Evolutionary conservation across 495 filamentous ascomycete genomes (phyloP).

Genomic region (Penicillium manginii): DNA sequence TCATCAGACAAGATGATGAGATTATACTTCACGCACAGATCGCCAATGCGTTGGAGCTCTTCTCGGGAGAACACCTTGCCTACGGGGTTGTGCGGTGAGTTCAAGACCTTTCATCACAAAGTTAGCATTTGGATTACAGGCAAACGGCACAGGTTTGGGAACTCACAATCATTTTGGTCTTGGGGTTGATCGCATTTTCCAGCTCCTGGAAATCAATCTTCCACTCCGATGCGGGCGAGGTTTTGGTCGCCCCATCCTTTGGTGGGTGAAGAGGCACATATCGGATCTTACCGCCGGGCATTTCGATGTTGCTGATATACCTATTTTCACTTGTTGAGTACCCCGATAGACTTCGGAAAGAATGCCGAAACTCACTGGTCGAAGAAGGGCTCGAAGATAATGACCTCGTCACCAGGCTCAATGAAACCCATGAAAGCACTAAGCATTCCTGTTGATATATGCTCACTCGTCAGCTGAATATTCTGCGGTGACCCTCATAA

Average conservation of each 20-base stretch:
- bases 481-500: neutral
- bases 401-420: constrained; percentile 92
- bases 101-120: constrained; percentile 39
- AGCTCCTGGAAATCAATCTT: constrained; percentile 80
- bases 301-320: constrained; percentile 64
- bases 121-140: neutral
- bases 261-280: constrained; percentile 94
- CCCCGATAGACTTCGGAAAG: neutral
- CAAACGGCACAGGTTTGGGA: neutral
- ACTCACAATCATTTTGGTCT: constrained; percentile 93
- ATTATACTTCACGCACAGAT: constrained; percentile 89
- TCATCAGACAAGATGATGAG: constrained; percentile 96
- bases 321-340: neutral
- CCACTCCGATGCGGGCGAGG: constrained; percentile 86
- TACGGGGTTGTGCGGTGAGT: constrained; percentile 82
- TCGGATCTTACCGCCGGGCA: constrained; percentile 91
- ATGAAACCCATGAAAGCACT: constrained; percentile 98
- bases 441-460: constrained; percentile 60
- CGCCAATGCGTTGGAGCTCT: constrained; percentile 84
- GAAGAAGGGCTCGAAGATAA: constrained; percentile 98
- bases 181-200: constrained; percentile 79
- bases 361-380: constrained; percentile 73
- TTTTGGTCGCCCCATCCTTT: constrained; percentile 76
- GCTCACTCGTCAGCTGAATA: neutral
- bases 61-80: constrained; percentile 88